Evolutionary conservation across 2,329 filamentous ascomycete genomes (phyloP), one percentile per base, ranked within the genome.

Genomic region (Diaporthe batatas): DNA sequence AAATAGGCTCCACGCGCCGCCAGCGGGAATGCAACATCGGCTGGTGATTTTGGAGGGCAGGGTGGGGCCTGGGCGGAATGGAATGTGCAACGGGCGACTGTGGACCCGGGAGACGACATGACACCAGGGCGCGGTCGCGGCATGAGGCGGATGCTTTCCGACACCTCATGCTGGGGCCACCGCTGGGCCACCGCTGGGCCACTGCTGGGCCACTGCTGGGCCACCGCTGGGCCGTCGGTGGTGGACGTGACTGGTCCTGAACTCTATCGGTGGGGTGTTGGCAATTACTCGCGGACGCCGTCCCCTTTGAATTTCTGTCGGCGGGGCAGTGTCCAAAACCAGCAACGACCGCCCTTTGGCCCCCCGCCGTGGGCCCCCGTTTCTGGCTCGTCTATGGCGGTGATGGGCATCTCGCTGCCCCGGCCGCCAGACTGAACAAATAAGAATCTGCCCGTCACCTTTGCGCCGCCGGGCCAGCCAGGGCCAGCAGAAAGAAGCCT

Each of bases 81-180:
- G 65, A 18, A 23, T n/a, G 49, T n/a, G 25, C 53, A 51, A 59
- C 68, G 68, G 68, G 68, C 53, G 51, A 67, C 44, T 58, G 70
- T 68, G 70, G 70, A 53, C 54, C 51, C 32, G 49, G 44, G 29
- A 51, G 36, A 42, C 32, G 25, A 62, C 59, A 25, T 58, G 47
- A 57, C 49, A 55, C 39, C 71, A 58, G 53, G 57, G 32, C 16
- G 51, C 32, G 57, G 47, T 39, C 34, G 34, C 34, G 70, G 70
- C 69, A 57, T 65, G 29, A 32, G 57, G 70, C 72, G 72, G 72
- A 74, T 74, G 70, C 72, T 72, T 72, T 64, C 70, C 72, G 70
- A 72, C 57, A 67, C 57, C 70, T 68, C 42, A 69, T 49, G 51
- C 53, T 65, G 49, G 42, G 39, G 12, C 39, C 39, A 42, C 39